These are phyloP conservation scores for Monosporozyma unispora DNA, from an alignment of 805 yeast species.

Conservation along the genomic window DNA sequence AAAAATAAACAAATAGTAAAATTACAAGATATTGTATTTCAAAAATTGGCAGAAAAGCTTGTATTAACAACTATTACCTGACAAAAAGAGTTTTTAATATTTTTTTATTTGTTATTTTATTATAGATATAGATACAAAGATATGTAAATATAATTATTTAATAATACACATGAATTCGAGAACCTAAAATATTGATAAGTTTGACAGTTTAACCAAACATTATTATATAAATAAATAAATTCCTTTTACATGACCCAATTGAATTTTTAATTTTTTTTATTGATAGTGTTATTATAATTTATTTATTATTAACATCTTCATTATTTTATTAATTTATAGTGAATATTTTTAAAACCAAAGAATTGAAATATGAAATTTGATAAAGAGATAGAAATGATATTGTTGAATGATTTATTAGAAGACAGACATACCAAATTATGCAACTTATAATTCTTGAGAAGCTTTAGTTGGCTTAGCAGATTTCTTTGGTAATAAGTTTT, in stretches of 20 bases:
- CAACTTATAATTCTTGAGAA: slow-evolving; percentile 52
- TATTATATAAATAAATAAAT: not conserved
- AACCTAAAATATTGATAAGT: not conserved
- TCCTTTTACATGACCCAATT: not conserved
- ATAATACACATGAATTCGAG: not conserved
- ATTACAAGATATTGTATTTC: too few species aligned
- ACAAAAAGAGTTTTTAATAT: not conserved
- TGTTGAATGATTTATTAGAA: not conserved
- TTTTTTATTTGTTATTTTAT: not conserved
- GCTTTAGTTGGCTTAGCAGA: slow-evolving; percentile 50
- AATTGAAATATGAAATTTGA: not conserved
- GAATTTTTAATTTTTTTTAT: not conserved
- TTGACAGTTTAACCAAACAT: not conserved
- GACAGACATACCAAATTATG: not conserved
- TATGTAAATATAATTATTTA: not conserved
- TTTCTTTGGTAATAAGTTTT: slow-evolving; percentile 81
- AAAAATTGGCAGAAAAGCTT: too few species aligned
- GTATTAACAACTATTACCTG: too few species aligned
- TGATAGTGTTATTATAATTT: not conserved
- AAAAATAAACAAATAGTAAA: too few species aligned
- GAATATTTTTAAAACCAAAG: slow-evolving; percentile 1
- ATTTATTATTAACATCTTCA: not conserved
- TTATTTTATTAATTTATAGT: not conserved
- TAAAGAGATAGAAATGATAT: not conserved
- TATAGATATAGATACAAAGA: not conserved